Evolutionary conservation across 257 asterid genomes (phyloP), one percentile per base, ranked within the genome.

Genomic region (Galeopsis tetrahit): DNA sequence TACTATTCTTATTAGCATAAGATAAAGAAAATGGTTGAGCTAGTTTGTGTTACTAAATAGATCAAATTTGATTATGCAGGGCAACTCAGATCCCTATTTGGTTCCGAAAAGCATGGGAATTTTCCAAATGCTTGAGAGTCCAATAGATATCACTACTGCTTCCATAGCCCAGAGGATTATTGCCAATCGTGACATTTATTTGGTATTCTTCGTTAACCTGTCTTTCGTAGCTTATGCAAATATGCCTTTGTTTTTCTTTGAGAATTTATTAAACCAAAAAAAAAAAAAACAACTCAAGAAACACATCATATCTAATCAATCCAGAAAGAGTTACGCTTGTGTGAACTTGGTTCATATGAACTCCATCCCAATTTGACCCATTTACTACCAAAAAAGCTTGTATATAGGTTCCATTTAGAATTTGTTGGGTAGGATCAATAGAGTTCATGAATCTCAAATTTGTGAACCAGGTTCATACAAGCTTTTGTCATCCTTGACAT

Each of bases 101-200:
- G 87, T 94, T 64, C 98, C 97, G 2, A 89, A 78, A 75, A 80
- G 84, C 65, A 81, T 89, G 89, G 96, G 96, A 68, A 86, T 94
- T 42, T 91, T 94, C 81, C 85, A 81, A 72, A 76, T 65, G 73
- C 74, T 94, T 5, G 87, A 88, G 77, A 94, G 98, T 85, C 96
- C 96, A 32, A 86, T 83, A 75, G 86, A 84, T 67, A 85, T 84
- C 75, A 94, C 97, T 31, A 88, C 97, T 75, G 82, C 88, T 68
- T 89, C 89, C 34, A 88, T 94, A 78, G 93, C 96, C 64, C 84
- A 77, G 68, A 89, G 98, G 77, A 91, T 94, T 62, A 79, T 91
- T 4, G 97, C 98, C 74, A 94, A 94, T 72, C 96, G 87, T 48
- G 93, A 94, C 60, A 80, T 83, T 66, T 94, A 91, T 69, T 5